phyloP scores from a whole-genome alignment of 176 grass and related monocot species.

The Oryza punctata region DNA sequence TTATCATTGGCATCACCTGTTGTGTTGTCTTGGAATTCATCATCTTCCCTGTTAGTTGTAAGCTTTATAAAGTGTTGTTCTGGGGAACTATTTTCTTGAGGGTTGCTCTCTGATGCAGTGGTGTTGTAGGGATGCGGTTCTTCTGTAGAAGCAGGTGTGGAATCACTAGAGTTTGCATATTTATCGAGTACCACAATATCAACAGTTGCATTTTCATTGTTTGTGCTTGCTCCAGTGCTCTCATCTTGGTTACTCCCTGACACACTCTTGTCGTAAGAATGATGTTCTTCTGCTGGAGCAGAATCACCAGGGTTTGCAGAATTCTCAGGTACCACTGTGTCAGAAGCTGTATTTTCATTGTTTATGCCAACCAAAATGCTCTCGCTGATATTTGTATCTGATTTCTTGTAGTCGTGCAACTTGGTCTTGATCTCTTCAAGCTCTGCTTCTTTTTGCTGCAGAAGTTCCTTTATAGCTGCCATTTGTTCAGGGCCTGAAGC shows the following conservation, averaged over 20 bases:
- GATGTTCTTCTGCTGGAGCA: slow-evolving; percentile 38
- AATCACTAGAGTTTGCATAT: slow-evolving; percentile 25
- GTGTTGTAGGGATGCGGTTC: slow-evolving; percentile 25
- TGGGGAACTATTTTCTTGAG: slow-evolving; percentile 43
- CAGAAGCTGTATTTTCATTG: slow-evolving; percentile 40
- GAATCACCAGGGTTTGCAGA: slow-evolving; percentile 36
- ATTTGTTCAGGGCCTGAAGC: slow-evolving; percentile 46
- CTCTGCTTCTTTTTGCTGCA: slow-evolving; percentile 77
- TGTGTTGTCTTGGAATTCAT: slow-evolving; percentile 39
- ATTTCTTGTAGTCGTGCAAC: slow-evolving; percentile 31
- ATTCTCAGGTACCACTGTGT: slow-evolving; percentile 6
- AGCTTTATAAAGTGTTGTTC: slow-evolving; percentile 69
- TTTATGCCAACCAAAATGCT: slow-evolving; percentile 31
- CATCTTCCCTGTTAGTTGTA: slow-evolving; percentile 67
- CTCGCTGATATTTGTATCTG: slow-evolving; percentile 16
- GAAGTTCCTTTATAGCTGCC: slow-evolving; percentile 51
- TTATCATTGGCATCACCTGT: slow-evolving; percentile 38
- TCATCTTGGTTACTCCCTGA: slow-evolving; percentile 40
- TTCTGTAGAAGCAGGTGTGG: slow-evolving; percentile 34
- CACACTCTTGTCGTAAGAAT: slow-evolving; percentile 23
- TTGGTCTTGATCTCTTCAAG: slow-evolving; percentile 61
- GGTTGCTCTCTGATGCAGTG: slow-evolving; percentile 41
- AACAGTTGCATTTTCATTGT: slow-evolving; percentile 35
- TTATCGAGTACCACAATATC: slow-evolving; percentile 13
- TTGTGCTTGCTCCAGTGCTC: slow-evolving; percentile 22